Percentiles rank a stretch among this genome's conserved stretches.
Conservation (phyloP, 2,329 filamentous ascomycete genomes). For the Botrytis deweyae region DNA sequence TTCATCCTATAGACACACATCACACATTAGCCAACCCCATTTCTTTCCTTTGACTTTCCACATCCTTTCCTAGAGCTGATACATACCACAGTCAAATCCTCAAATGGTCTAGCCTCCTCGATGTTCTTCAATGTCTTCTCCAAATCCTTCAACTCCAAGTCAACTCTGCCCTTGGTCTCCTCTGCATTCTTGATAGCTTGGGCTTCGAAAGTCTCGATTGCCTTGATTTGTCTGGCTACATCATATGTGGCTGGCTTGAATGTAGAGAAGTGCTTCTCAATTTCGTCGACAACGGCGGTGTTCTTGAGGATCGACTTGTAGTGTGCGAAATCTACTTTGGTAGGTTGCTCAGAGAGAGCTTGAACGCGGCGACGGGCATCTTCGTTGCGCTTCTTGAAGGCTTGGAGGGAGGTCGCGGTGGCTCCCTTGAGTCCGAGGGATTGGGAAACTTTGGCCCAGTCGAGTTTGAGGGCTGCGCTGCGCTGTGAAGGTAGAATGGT, state of each 20-base stretch:
- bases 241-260: constrained; percentile 97
- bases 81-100: constrained; percentile 96
- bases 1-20: constrained; percentile 67
- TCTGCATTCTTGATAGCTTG: constrained; percentile 96
- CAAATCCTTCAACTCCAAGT: constrained; percentile 90
- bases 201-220: constrained; percentile 95
- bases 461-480: constrained; percentile 98
- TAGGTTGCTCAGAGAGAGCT: constrained; percentile 77
- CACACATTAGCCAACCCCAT: constrained; percentile 19
- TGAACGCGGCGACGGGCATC: constrained; percentile 93
- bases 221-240: constrained; percentile 89
- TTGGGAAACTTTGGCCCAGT: constrained; percentile 93
- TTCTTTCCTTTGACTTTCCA: neutral
- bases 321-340: constrained; percentile 86
- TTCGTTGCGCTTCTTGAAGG: constrained; percentile 99
- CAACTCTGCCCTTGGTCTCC: constrained; percentile 94
- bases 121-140: constrained; percentile 97
- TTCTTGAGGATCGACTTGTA: constrained; percentile 96
- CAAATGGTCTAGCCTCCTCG: constrained; percentile 90
- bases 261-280: constrained; percentile 88
- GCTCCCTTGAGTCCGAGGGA: constrained; percentile 95
- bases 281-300: constrained; percentile 90
- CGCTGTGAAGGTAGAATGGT: constrained; percentile 56
- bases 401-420: constrained; percentile 85
- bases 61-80: neutral